A percentile compares a stretch with the other conserved stretches of the same genome.
These are phyloP conservation scores for Mrakia gelida DNA, from an alignment of 768 basidiomycete genomes.

Conservation along the genomic window DNA sequence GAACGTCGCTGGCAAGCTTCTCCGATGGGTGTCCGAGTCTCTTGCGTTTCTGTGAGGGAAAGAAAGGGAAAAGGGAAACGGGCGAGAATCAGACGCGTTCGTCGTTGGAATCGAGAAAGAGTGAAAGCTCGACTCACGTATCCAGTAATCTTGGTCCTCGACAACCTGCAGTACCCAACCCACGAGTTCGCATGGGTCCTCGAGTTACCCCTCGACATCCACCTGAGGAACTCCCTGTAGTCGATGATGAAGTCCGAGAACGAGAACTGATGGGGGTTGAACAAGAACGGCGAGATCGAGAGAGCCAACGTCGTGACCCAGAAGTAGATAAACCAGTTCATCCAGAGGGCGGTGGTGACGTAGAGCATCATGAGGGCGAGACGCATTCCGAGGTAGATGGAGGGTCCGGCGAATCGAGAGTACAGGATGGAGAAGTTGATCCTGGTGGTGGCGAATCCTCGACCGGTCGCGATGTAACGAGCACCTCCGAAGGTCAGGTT, in stretches of 20 bases:
- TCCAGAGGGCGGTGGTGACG: constrained; percentile 83
- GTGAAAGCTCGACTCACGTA: constrained; percentile 65
- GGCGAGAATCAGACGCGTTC: no score
- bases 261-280: constrained; percentile 99
- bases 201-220: constrained; percentile 99
- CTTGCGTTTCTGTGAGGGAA: constrained; percentile 50
- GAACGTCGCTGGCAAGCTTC: constrained; percentile 91
- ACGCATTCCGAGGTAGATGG: constrained; percentile 94
- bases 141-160: constrained; percentile 98
- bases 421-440: constrained; percentile 92
- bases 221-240: constrained; percentile 91
- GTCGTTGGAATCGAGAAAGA: no score
- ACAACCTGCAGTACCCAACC: constrained; percentile 97
- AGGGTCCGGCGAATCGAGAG: constrained; percentile 97
- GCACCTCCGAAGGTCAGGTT: constrained; percentile 98
- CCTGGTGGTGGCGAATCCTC: constrained; percentile 95
- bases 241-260: constrained; percentile 96
- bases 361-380: constrained; percentile 88
- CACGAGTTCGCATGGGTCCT: constrained; percentile 95
- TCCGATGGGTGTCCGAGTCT: constrained; percentile 93
- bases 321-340: constrained; percentile 27
- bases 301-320: constrained; percentile 76
- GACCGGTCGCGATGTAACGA: constrained; percentile 95
- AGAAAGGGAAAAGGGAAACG: no score
- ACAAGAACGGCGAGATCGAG: constrained; percentile 92